Percentiles rank a stretch among this genome's conserved stretches.
These are phyloP conservation scores for Boletus hoseneyae DNA, from an alignment of 1,284 basidiomycete species.

Conservation along the genomic window DNA sequence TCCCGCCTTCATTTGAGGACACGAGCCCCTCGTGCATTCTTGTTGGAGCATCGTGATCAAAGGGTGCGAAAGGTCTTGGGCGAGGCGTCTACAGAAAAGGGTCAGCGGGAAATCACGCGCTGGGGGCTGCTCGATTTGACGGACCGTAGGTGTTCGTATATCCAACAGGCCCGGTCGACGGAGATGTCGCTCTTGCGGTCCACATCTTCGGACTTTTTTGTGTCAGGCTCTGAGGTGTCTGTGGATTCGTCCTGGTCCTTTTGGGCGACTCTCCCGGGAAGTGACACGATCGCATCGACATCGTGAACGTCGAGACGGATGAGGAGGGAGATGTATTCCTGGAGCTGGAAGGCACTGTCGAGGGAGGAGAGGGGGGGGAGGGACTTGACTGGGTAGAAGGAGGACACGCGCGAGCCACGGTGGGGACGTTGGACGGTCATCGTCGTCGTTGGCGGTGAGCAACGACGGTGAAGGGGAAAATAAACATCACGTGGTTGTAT, in stretches of 20 bases:
- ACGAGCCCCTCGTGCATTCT: conserved; percentile 79
- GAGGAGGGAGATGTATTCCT: conserved; percentile 90
- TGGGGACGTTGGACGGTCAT: conserved; percentile 53
- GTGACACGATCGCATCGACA: conserved; percentile 75
- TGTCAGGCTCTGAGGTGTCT: conserved; percentile 38
- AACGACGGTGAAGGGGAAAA: not conserved
- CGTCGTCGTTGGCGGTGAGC: conserved; percentile 1
- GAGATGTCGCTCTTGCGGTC: conserved; percentile 47
- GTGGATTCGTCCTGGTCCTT: conserved; percentile 40
- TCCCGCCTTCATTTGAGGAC: conserved; percentile 96
- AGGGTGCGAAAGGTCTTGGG: conserved; percentile 88
- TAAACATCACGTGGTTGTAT: conserved; percentile 17
- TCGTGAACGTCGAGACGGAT: conserved; percentile 86
- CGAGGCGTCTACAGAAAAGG: conserved; percentile 65
- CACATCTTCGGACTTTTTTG: conserved; percentile 38
- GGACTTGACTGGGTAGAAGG: conserved; percentile 70
- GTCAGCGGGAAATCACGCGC: conserved; percentile 3
- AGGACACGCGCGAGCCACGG: conserved; percentile 70
- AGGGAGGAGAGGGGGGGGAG: conserved; percentile 66
- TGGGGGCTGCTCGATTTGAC: conserved; percentile 22
- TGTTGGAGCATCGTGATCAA: conserved; percentile 84
- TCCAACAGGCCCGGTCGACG: conserved; percentile 87
- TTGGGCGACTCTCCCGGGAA: conserved; percentile 49
- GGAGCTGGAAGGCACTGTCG: conserved; percentile 91
- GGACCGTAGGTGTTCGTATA: conserved; percentile 91